Base-by-base conservation (phyloP, 805 yeast species). In the Metschnikowia koreensis region DNA sequence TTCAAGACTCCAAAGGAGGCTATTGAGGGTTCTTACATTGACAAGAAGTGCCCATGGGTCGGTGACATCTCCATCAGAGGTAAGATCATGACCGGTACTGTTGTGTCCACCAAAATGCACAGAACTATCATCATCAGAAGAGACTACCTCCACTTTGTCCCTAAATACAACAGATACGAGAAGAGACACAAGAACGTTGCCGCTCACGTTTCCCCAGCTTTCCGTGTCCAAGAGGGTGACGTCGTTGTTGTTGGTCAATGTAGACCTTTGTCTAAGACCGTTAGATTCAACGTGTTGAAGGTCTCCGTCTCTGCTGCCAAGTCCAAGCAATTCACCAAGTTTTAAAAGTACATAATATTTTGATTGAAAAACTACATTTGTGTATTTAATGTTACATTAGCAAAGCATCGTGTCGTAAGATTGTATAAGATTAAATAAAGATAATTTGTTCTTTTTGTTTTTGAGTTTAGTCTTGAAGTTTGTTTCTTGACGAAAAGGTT, bases 81-180 rank as follows among this genome's bases (percentile, higher is more conserved):
- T 84, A 92, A 89, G 84, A 94, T 94, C 77, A 87, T 94, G 79
- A 87, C 97, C 68, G 99, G 99, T 82, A 89, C 96, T 75, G 99
- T 94, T 81, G 97, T 94, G 68, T 94, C 99, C 73, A 92, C 99
- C 86, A 94, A 94, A 86, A 94, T 94, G 99, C 99, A 94, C 96
- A 94, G 99, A 86, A 94, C 99, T 72, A 88, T 94, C 83, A 87
- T 94, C 79, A 89, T 94, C 84, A 92, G 99, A 87, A 93, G 99
- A 84, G 98, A 94, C 77, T 94, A 94, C 96, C 89, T 94, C 78
- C 99, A 94, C 84, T 94, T 90, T 84, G 89, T 94, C 79, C 96
- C 98, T 81, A 94, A 94, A 87, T 94, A 94, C 85, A 94, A 93
- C 96, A 92, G 99, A 89, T 94, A 91, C 89, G 99, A 94, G 85